Conservation (phyloP, 768 basidiomycete genomes). For the Wakefieldia striispora region DNA sequence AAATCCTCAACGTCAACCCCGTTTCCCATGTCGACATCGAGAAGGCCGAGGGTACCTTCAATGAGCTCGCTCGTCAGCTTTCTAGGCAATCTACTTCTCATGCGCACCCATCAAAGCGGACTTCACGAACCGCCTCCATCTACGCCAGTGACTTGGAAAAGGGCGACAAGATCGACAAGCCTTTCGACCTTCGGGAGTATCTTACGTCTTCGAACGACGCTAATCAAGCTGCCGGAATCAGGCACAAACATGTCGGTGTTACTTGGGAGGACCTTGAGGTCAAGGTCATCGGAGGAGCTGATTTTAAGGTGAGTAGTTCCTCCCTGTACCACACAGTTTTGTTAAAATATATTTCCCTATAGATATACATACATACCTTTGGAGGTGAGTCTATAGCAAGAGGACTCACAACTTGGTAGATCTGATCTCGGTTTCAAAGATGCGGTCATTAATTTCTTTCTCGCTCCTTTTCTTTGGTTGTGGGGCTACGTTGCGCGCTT, state of each 20-base stretch:
- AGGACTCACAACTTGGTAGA: background rate
- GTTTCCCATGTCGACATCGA: slow-evolving; percentile 46
- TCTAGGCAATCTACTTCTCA: slow-evolving; percentile 10
- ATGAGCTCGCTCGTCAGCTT: slow-evolving; percentile 48
- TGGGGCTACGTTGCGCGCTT: slow-evolving; percentile 41
- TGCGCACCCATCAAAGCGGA: slow-evolving; percentile 13
- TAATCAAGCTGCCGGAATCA: slow-evolving; percentile 61
- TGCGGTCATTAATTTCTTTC: slow-evolving; percentile 51
- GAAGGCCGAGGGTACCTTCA: slow-evolving; percentile 51
- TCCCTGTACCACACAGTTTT: background rate
- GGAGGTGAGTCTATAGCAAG: slow-evolving; percentile 42
- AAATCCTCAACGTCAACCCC: slow-evolving; percentile 21
- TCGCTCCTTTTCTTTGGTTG: slow-evolving; percentile 49
- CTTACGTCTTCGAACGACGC: slow-evolving; percentile 66
- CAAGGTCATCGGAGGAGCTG: slow-evolving; percentile 51
- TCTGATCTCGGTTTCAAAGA: slow-evolving; percentile 31
- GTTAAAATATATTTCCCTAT: background rate
- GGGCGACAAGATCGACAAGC: slow-evolving; percentile 33
- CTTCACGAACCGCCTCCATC: slow-evolving; percentile 24
- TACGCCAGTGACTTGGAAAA: slow-evolving; percentile 39
- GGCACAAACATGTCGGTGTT: slow-evolving; percentile 73
- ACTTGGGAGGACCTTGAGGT: slow-evolving; percentile 72
- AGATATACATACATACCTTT: slow-evolving; percentile 59
- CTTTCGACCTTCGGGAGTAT: slow-evolving; percentile 68
- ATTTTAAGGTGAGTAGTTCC: slow-evolving; percentile 48